A percentile compares a stretch with the other conserved stretches of the same genome.
Evolutionary conservation across 306 rosid species (phyloP).

Genomic region (Spatholobus suberectus): DNA sequence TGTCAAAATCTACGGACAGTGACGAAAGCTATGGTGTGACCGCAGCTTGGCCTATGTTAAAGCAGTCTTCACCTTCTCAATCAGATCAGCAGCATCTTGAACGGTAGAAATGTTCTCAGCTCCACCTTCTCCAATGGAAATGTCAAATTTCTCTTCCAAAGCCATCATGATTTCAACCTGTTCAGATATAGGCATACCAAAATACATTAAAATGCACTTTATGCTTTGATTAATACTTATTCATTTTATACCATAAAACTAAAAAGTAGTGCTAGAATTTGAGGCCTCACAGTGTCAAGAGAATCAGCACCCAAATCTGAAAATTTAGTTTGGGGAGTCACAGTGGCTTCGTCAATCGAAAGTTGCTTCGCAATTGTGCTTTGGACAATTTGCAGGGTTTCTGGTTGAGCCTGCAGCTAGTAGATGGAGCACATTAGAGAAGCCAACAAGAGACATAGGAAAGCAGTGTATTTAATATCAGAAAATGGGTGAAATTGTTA

Average conservation of each 20-base stretch:
- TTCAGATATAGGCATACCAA: neutral
- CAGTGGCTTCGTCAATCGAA: constrained; percentile 59
- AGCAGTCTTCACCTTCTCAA: constrained; percentile 61
- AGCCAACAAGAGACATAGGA: neutral
- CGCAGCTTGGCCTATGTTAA: constrained; percentile 27
- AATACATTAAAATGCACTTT: neutral
- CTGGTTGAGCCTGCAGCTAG: constrained; percentile 54
- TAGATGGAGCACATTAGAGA: neutral
- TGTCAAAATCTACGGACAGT: constrained; percentile 16
- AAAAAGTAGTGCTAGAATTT: neutral
- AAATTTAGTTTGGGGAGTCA: constrained; percentile 67
- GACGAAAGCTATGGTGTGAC: neutral
- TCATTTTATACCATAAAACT: neutral
- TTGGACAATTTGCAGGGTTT: constrained; percentile 65
- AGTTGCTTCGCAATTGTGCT: constrained; percentile 68
- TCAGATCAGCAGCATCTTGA: constrained; percentile 76
- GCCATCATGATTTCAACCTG: constrained; percentile 78
- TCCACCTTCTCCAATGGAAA: constrained; percentile 68
- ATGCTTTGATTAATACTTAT: neutral
- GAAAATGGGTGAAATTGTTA: constrained; percentile 13
- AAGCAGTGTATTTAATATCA: neutral
- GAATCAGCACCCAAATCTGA: constrained; percentile 78
- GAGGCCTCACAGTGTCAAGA: constrained; percentile 60
- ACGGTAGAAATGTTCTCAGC: constrained; percentile 74
- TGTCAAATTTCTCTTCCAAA: constrained; percentile 73